These are phyloP conservation scores for Pseudogymnoascus verrucosus DNA, from an alignment of 2,329 filamentous ascomycete species.

Conservation along the genomic window DNA sequence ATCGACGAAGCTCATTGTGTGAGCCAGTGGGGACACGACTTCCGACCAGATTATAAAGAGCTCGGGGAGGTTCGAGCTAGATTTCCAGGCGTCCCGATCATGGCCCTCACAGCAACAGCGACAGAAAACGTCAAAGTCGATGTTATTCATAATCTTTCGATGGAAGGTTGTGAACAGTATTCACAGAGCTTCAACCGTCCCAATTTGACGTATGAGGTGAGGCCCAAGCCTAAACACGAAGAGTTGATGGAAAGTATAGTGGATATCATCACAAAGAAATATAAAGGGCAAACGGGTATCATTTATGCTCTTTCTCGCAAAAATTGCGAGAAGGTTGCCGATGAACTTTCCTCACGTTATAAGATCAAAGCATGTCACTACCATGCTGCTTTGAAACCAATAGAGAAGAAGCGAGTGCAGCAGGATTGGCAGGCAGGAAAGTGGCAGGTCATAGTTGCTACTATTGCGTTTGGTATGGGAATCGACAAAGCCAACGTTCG, in stretches of 20 bases:
- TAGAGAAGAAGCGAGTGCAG: constrained; percentile 65
- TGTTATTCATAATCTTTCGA: constrained; percentile 83
- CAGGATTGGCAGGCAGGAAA: constrained; percentile 72
- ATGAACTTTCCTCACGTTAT: constrained; percentile 51
- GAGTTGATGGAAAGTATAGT: constrained; percentile 42
- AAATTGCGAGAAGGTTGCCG: constrained; percentile 71
- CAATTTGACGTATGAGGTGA: constrained; percentile 84
- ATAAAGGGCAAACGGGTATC: constrained; percentile 71
- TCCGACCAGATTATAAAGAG: constrained; percentile 88
- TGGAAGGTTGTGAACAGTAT: constrained; percentile 68
- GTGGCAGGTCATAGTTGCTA: constrained; percentile 88
- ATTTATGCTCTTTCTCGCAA: constrained; percentile 86
- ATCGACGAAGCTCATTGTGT: constrained; percentile 99
- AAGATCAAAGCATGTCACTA: constrained; percentile 74
- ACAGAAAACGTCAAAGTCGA: constrained; percentile 89
- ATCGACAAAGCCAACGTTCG: constrained; percentile 97
- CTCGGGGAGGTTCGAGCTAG: constrained; percentile 65
- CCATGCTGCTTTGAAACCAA: constrained; percentile 67
- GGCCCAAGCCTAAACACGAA: constrained; percentile 56
- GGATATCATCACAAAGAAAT: constrained; percentile 61
- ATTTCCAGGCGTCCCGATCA: constrained; percentile 76
- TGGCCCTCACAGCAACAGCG: constrained; percentile 92
- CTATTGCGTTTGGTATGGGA: constrained; percentile 99
- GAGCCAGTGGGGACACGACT: constrained; percentile 98
- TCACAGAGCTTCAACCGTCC: constrained; percentile 95